Percentiles rank a stretch among this genome's conserved stretches.
Conservation (phyloP, 169 alveolate genomes). For the Plasmodium billcollinsi region DNA sequence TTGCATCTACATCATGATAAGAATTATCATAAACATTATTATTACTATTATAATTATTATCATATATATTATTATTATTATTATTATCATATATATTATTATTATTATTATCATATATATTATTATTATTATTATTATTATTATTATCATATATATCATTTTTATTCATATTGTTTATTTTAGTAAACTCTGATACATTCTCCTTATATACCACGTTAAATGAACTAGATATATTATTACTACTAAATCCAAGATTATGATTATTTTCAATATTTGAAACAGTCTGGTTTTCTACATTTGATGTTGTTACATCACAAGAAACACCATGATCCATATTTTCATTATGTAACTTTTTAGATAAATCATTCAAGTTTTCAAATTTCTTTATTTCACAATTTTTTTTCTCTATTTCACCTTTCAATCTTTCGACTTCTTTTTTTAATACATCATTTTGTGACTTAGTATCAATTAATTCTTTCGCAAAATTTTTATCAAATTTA, state of each 20-base stretch:
- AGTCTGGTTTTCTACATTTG: background rate
- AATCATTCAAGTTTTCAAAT: slow-evolving; percentile 55
- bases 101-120: background rate
- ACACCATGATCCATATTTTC: background rate
- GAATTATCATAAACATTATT: background rate
- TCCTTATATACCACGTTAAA: background rate
- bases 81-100: background rate
- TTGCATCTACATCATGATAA: background rate
- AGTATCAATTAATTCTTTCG: slow-evolving; percentile 73
- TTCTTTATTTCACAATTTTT: slow-evolving; percentile 72
- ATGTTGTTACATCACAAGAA: background rate
- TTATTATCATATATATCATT: too few relatives aligned
- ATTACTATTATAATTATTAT: background rate
- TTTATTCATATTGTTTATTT: too few relatives aligned
- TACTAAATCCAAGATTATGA: background rate
- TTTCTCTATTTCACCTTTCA: slow-evolving; percentile 63
- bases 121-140: background rate
- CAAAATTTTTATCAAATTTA: slow-evolving; percentile 71
- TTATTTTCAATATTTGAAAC: background rate
- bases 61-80: background rate
- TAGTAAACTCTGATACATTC: background rate
- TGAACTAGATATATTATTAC: background rate
- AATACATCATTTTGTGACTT: slow-evolving; percentile 66
- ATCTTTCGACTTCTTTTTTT: slow-evolving; percentile 73
- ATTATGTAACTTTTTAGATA: slow-evolving; percentile 19